phyloP scores from a whole-genome alignment of 495 filamentous ascomycete genomes.

The Neurospora terricola region DNA sequence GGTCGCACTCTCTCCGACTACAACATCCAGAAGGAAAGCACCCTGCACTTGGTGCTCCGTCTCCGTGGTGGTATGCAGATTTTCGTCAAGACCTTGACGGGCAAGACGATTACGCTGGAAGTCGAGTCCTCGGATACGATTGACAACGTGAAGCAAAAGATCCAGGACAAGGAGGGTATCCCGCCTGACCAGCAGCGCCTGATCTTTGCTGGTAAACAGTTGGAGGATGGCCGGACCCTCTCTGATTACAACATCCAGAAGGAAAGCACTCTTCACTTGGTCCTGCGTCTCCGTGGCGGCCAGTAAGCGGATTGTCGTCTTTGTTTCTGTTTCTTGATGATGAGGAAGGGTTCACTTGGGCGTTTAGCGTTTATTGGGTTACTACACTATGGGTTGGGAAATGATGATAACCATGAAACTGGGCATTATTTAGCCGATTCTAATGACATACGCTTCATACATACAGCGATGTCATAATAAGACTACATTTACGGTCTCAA shows the following conservation, averaged over 20 bases:
- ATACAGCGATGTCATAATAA: background rate
- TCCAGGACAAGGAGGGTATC: constrained; percentile 89
- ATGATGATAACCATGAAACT: background rate
- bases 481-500: background rate
- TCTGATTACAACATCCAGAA: constrained; percentile 94
- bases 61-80: constrained; percentile 97
- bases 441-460: background rate
- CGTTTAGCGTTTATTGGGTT: background rate
- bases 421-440: background rate
- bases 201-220: constrained; percentile 86
- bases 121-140: constrained; percentile 86
- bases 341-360: constrained; percentile 3
- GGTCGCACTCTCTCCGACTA: constrained; percentile 92
- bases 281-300: constrained; percentile 79
- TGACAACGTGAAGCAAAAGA: constrained; percentile 88
- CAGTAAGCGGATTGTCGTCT: constrained; percentile 38
- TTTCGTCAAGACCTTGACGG: constrained; percentile 88
- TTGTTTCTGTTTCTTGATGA: constrained; percentile 13
- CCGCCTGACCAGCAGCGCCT: constrained; percentile 83
- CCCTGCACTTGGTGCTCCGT: constrained; percentile 92
- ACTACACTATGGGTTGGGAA: background rate
- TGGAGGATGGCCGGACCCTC: constrained; percentile 76
- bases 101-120: constrained; percentile 87
- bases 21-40: constrained; percentile 99
- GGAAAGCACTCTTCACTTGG: constrained; percentile 80